Conservation (phyloP, 192 early-diverging fungal genomes). For the Umbelopsis sp. region DNA sequence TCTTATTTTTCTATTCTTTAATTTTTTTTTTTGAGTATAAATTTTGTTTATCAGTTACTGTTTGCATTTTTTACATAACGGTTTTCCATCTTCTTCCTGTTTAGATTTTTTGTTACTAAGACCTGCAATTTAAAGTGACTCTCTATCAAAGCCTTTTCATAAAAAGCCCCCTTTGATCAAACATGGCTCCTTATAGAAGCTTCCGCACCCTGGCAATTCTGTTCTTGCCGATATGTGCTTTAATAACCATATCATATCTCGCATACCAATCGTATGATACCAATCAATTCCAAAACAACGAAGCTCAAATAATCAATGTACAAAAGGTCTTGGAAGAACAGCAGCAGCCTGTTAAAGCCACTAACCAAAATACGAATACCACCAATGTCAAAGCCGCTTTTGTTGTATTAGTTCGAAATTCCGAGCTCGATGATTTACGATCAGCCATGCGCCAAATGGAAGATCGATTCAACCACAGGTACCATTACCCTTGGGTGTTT, state of each 20-base stretch:
- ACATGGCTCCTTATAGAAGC: not conserved
- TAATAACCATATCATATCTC: not conserved
- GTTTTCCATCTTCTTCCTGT: too few relatives aligned
- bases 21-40: not conserved
- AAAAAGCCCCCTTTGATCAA: not conserved
- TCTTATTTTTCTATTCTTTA: not conserved
- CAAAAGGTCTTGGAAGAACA: not conserved
- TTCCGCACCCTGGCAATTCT: not conserved
- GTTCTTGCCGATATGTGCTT: not conserved
- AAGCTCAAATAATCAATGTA: not conserved
- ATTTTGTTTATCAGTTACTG: not conserved
- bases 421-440: slow-evolving; percentile 62
- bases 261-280: not conserved
- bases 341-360: not conserved
- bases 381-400: slow-evolving; percentile 59
- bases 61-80: too few relatives aligned
- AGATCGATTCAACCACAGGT: slow-evolving; percentile 65
- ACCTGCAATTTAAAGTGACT: not conserved
- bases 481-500: slow-evolving; percentile 70
- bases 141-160: too few relatives aligned
- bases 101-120: too few relatives aligned
- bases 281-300: not conserved
- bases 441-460: slow-evolving; percentile 71
- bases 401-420: slow-evolving; percentile 77
- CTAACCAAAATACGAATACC: slow-evolving; percentile 1